Evolutionary conservation across 805 yeast species (phyloP).

Genomic region (Saturnispora halmiae): DNA sequence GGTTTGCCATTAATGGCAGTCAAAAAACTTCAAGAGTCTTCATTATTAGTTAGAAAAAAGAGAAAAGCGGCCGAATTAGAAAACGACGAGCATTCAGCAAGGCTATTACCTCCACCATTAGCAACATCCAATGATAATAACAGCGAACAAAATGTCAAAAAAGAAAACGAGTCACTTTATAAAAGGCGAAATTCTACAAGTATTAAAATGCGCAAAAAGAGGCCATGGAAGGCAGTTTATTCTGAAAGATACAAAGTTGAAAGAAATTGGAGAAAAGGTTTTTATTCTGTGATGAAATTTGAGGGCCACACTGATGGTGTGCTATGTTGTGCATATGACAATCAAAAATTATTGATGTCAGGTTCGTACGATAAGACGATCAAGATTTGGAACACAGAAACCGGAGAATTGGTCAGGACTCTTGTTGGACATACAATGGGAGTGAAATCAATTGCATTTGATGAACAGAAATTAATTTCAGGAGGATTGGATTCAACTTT

Average conservation of each 20-base stretch:
- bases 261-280: slow-evolving; percentile 88
- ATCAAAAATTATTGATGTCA: slow-evolving; percentile 65
- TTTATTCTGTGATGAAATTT: slow-evolving; percentile 53
- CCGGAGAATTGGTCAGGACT: slow-evolving; percentile 70
- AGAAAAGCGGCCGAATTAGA: slow-evolving; percentile 22
- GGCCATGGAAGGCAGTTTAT: slow-evolving; percentile 96
- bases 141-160: not conserved
- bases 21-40: slow-evolving; percentile 39
- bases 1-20: slow-evolving; percentile 92
- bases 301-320: slow-evolving; percentile 83
- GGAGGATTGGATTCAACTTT: slow-evolving; percentile 89
- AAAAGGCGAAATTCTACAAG: not conserved
- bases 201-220: slow-evolving; percentile 32
- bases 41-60: slow-evolving; percentile 15
- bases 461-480: slow-evolving; percentile 79
- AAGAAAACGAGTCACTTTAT: not conserved
- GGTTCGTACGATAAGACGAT: slow-evolving; percentile 89
- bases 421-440: slow-evolving; percentile 85
- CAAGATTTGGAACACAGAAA: slow-evolving; percentile 85
- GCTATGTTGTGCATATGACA: slow-evolving; percentile 78
- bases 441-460: slow-evolving; percentile 76
- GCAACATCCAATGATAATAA: slow-evolving; percentile 12
- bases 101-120: slow-evolving; percentile 22
- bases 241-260: slow-evolving; percentile 86
- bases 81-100: slow-evolving; percentile 13